Evolutionary conservation across 805 yeast genomes (phyloP).

Genomic region (Wickerhamomyces queroliae): DNA sequence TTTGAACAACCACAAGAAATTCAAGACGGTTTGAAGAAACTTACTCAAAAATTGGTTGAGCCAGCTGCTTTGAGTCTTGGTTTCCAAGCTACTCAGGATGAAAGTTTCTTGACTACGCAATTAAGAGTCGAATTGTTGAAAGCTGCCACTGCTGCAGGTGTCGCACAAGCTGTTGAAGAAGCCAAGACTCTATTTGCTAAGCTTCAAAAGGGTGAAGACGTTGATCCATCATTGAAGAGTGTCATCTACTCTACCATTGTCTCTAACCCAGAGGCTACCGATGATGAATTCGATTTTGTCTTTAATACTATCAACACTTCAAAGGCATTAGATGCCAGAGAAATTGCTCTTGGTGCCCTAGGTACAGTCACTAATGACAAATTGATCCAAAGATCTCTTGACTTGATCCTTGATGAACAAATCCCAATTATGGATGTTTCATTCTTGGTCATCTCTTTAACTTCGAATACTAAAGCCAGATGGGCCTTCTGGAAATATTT

Average conservation of each 20-base stretch:
- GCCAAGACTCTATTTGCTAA: conserved; percentile 42
- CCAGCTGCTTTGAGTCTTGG: conserved; percentile 54
- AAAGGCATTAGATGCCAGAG: conserved; percentile 55
- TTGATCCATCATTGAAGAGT: conserved; percentile 67
- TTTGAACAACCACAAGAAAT: conserved; percentile 43
- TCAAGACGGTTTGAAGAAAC: conserved; percentile 40
- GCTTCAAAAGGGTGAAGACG: conserved; percentile 51
- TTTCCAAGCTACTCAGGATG: conserved; percentile 46
- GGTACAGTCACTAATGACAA: conserved; percentile 53
- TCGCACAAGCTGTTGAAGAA: conserved; percentile 37
- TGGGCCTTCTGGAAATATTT: conserved; percentile 69
- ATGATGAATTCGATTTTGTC: conserved; percentile 54
- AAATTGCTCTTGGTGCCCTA: conserved; percentile 58
- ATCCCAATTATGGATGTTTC: conserved; percentile 68
- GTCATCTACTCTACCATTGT: conserved; percentile 56
- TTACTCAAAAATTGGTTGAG: conserved; percentile 46
- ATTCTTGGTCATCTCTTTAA: conserved; percentile 68
- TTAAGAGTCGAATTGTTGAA: conserved; percentile 58
- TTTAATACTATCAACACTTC: conserved; percentile 53
- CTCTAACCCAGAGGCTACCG: conserved; percentile 60
- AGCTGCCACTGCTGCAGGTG: conserved; percentile 49
- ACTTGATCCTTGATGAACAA: conserved; percentile 46
- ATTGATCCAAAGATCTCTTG: conserved; percentile 48
- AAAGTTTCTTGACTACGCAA: conserved; percentile 55
- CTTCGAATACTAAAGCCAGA: conserved; percentile 56